Evolutionary conservation across 192 early-diverging fungal species (phyloP).

Genomic region (Neocallimastix lanati): DNA sequence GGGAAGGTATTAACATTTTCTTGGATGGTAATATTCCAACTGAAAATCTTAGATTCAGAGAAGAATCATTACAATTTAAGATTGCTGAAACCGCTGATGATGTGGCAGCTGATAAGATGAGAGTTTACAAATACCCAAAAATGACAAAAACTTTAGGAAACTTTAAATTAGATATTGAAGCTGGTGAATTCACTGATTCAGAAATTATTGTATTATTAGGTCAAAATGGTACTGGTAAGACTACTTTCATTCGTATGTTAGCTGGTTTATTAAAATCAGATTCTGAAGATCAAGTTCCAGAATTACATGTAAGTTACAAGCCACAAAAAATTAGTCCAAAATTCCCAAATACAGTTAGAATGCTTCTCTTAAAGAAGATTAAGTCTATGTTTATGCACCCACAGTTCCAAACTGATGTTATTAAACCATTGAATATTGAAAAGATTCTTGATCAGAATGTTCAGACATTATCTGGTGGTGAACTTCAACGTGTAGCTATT

Average conservation of each 20-base stretch:
- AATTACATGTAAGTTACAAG: slow-evolving; percentile 84
- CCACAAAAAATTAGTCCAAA: slow-evolving; percentile 97
- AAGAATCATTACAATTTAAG: slow-evolving; percentile 82
- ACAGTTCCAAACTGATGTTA: slow-evolving; percentile 92
- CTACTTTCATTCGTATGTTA: slow-evolving; percentile 86
- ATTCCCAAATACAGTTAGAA: slow-evolving; percentile 76
- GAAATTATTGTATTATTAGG: slow-evolving; percentile 96
- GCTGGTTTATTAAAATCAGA: slow-evolving; percentile 69
- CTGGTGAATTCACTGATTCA: slow-evolving; percentile 83
- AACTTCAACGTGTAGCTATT: slow-evolving; percentile 97
- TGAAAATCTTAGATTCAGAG: slow-evolving; percentile 96
- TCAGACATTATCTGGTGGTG: slow-evolving; percentile 75
- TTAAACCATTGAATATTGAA: slow-evolving; percentile 86
- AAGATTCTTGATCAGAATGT: slow-evolving; percentile 79
- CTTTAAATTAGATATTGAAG: slow-evolving; percentile 59
- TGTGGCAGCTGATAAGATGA: slow-evolving; percentile 35
- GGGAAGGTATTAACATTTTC: slow-evolving; percentile 98
- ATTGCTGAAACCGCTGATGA: slow-evolving; percentile 72
- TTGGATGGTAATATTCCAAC: slow-evolving; percentile 90
- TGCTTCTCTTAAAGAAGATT: slow-evolving; percentile 80
- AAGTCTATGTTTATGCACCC: slow-evolving; percentile 64
- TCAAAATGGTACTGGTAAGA: slow-evolving; percentile 96
- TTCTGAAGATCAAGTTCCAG: slow-evolving; percentile 54
- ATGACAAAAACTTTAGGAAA: slow-evolving; percentile 68
- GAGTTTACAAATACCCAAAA: slow-evolving; percentile 65